Evolutionary conservation across 2,329 filamentous ascomycete species (phyloP), one percentile per base, ranked within the genome.

Genomic region (Colletotrichum sp.): DNA sequence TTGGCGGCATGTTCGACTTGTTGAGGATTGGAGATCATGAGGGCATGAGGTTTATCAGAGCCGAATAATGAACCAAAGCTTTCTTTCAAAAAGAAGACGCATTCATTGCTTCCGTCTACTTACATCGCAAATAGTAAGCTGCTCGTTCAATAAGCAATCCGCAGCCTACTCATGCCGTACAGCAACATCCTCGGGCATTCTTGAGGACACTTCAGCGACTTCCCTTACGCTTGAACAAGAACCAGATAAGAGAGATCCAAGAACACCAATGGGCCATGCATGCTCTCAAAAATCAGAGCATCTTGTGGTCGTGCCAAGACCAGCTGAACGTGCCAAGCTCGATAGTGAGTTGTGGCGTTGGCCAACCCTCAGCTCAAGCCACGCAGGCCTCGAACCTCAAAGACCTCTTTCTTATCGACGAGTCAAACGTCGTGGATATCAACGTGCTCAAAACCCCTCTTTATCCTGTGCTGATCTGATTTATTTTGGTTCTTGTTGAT

Each of bases 91-190:
- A 5, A 1, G 18, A 21, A 13, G 12, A 12, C 12, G 4, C 4
- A 21, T 13, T 21, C 10, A 52, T 21, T 21, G 43, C 43, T 48
- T 1, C n/a, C 4, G 9, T 21, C 43, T 21, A 21, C 18, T 1
- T 2, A 12, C 18, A 48, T 1, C 0, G 1, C 16, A 43, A 3
- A 43, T 43, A 1, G 39, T 43, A 10, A 43, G 39, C 0, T 0
- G 5, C 39, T 1, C 18, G 18, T 43, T 43, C 39, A 48, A 0
- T 1, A 12, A 48, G 18, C 39, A n/a, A 4, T 48, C 18, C 1
- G 39, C 18, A n/a, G 18, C 8, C 39, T 43, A 43, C 39, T n/a
- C 5, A 43, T 5, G 18, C 39, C 39, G 18, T n/a, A 43, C 39
- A n/a, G 39, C 39, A 48, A 48, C 39, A 48, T 48, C 18, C 18